Base-by-base conservation (phyloP, 257 asterid species). In the Ophiorrhiza pumila region DNA sequence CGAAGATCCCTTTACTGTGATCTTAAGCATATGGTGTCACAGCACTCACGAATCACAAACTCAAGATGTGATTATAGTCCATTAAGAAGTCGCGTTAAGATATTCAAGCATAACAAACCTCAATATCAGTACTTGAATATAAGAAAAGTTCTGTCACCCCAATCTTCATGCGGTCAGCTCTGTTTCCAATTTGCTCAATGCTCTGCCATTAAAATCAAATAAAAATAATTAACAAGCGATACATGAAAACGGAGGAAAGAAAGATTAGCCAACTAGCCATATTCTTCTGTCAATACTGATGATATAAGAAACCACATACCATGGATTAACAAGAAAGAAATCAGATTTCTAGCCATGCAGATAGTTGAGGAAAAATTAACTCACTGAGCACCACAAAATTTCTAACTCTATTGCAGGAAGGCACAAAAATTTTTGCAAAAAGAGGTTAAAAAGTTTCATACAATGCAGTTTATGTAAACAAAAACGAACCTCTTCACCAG, bases 401-500 rank as follows among this genome's bases (percentile, higher is more conserved):
- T 31, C 25, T 18, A 29, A 29, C 4, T 29, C 39, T 46, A 15
- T 37, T 18, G 31, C 20, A 25, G 55, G 20, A 66, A 27, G 11
- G 8, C 13, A 45, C 22, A 7, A 46, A 46, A 18, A 29, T 18
- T 49, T 32, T 67, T 45, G 15, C 31, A 43, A 1, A 18, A 47
- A 53, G 35, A 47, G 42, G 59, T 46, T 29, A 17, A 23, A 49
- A 43, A 45, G 49, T 67, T 49, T 31, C 31, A 47, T 32, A 7
- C 6, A 12, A 23, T 17, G 0, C 31, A 14, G 23, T 43, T 67
- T 5, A 31, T 45, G 3, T 49, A 68, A 34, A 49, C 35, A 68
- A 27, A 20, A 37, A 68, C 82, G 41, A 45, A 92, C 99, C 97
- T 94, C 98, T 90, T 94, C 99, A 77, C 99, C 99, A 73, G 99